Percentiles rank a stretch among this genome's conserved stretches.
phyloP scores from a whole-genome alignment of 78 protist species.

The Dictyostelium brefeldianum region DNA sequence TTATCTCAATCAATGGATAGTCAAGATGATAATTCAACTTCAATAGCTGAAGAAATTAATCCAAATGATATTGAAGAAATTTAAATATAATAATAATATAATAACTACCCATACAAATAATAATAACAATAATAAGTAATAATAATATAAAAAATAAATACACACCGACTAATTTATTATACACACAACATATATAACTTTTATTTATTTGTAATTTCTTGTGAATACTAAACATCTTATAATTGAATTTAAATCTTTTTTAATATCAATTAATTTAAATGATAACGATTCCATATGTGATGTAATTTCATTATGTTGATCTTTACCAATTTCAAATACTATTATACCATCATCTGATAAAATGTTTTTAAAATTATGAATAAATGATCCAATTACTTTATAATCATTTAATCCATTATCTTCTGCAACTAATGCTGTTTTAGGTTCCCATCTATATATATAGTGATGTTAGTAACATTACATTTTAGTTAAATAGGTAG shows the following conservation, averaged over 20 bases:
- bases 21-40: constrained; percentile 17
- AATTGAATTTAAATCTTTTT: constrained; percentile 45
- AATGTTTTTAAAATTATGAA: background rate
- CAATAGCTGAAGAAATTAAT: background rate
- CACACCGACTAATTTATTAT: no score
- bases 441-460: constrained; percentile 53
- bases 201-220: background rate
- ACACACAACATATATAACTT: background rate
- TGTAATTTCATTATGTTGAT: constrained; percentile 28
- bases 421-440: constrained; percentile 61
- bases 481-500: no score
- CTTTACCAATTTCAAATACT: constrained; percentile 62
- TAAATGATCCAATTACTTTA: constrained; percentile 24
- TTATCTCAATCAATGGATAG: constrained; percentile 37
- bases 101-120: background rate
- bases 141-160: no score
- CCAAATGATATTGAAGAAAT: constrained; percentile 14
- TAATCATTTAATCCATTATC: constrained; percentile 63
- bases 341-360: background rate
- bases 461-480: no score
- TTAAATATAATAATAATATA: background rate
- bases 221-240: constrained; percentile 48
- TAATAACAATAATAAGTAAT: no score
- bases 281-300: constrained; percentile 3
- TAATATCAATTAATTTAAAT: background rate